Evolutionary conservation across 176 grass and related monocot genomes (phyloP).

Genomic region (Eremochloa ophiuroides): DNA sequence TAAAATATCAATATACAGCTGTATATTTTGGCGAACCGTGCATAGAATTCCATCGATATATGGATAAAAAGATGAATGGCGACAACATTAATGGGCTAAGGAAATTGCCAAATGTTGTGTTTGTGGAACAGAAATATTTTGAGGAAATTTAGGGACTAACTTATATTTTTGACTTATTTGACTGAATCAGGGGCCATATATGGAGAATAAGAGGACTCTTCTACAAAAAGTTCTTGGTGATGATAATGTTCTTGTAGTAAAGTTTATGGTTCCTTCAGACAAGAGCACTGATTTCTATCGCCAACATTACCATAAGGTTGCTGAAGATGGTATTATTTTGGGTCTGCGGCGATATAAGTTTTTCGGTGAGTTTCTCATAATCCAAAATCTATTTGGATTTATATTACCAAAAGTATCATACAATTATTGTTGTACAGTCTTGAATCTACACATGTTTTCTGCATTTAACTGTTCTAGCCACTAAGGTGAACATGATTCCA

Average conservation of each 20-base stretch:
- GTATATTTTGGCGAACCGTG: background rate
- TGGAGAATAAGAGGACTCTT: constrained; percentile 54
- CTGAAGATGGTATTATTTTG: constrained; percentile 51
- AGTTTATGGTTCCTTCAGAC: constrained; percentile 36
- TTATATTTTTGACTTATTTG: constrained; percentile 12
- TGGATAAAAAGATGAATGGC: background rate
- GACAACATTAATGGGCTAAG: background rate
- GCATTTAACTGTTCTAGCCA: background rate
- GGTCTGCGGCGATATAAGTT: constrained; percentile 45
- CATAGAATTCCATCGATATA: background rate
- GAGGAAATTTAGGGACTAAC: background rate
- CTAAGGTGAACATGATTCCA: background rate
- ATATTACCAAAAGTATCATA: background rate
- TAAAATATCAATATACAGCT: constrained; percentile 1
- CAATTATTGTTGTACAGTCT: background rate
- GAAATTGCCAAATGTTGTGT: background rate
- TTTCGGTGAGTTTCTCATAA: constrained; percentile 29
- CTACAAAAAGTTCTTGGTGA: constrained; percentile 61
- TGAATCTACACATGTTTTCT: background rate
- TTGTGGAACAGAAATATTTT: background rate
- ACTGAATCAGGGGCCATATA: constrained; percentile 59
- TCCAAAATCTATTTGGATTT: background rate
- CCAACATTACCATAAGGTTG: constrained; percentile 35
- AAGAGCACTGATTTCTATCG: constrained; percentile 1
- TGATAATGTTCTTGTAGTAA: constrained; percentile 70